Percentiles rank a stretch among this genome's conserved stretches.
Conservation (phyloP, 306 rosid genomes). For the Prinsepia uniflora region DNA sequence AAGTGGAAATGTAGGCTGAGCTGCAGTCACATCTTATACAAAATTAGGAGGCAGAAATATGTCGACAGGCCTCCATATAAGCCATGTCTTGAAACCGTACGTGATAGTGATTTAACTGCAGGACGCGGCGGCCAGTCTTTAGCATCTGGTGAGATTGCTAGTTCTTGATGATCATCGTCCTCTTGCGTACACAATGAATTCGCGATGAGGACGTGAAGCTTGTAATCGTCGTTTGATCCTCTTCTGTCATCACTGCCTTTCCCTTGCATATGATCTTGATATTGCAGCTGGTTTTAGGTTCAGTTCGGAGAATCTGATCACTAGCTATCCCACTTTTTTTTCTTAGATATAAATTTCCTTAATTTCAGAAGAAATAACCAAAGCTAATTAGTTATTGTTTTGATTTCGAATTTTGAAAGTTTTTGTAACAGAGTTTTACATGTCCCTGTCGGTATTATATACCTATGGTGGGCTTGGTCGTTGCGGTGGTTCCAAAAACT, state of each 20-base stretch:
- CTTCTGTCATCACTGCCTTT: slow-evolving; percentile 36
- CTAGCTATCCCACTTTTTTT: slow-evolving; percentile 52
- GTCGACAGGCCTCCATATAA: not conserved
- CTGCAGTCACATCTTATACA: not conserved
- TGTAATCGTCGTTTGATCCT: slow-evolving; percentile 14
- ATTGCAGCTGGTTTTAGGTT: slow-evolving; percentile 34
- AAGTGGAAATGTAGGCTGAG: slow-evolving; percentile 26
- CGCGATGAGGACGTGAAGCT: slow-evolving; percentile 18
- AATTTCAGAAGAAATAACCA: not conserved
- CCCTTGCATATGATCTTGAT: slow-evolving; percentile 64
- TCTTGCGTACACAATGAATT: slow-evolving; percentile 32
- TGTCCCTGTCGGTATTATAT: slow-evolving; percentile 15
- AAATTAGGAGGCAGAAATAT: not conserved
- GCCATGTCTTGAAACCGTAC: not conserved
- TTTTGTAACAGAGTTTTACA: not conserved
- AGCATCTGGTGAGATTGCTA: not conserved
- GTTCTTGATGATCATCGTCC: slow-evolving; percentile 19
- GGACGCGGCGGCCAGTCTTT: not conserved
- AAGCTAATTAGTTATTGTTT: not conserved
- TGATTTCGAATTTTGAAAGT: not conserved
- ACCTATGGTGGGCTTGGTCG: slow-evolving; percentile 55
- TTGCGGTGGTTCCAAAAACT: slow-evolving; percentile 58
- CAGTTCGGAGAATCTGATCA: slow-evolving; percentile 61
- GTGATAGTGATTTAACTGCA: not conserved
- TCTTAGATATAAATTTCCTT: slow-evolving; percentile 55